phyloP scores from a whole-genome alignment of 2,329 filamentous ascomycete species.

The Lachnellula arida region DNA sequence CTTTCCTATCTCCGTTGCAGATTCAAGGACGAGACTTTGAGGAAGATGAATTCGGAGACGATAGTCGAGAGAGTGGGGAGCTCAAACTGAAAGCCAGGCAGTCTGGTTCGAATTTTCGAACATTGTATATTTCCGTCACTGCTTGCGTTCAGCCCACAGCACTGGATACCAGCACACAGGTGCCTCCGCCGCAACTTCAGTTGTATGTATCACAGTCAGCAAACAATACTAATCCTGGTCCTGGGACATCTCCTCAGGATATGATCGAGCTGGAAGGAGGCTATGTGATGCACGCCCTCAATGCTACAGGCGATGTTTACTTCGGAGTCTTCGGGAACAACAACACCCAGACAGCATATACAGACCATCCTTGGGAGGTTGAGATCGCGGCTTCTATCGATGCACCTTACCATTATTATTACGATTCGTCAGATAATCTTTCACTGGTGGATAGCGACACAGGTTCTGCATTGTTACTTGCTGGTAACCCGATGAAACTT shows the following conservation, averaged over 20 bases:
- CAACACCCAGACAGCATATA: constrained; percentile 40
- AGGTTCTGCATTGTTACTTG: constrained; percentile 72
- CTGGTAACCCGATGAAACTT: constrained; percentile 61
- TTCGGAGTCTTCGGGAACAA: constrained; percentile 71
- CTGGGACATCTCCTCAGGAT: constrained; percentile 32
- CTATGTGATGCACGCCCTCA: constrained; percentile 49
- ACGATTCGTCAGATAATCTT: constrained; percentile 44
- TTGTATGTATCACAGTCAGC: constrained; percentile 69
- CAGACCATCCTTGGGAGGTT: constrained; percentile 65
- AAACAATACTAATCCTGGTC: constrained; percentile 62
- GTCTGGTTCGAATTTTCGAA: constrained; percentile 15
- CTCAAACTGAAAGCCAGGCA: constrained; percentile 16
- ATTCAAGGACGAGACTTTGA: constrained; percentile 17
- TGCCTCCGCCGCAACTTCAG: constrained; percentile 64
- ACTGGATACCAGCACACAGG: constrained; percentile 17
- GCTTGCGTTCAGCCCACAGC: constrained; percentile 70
- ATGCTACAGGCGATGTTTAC: constrained; percentile 64
- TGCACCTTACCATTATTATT: constrained; percentile 64
- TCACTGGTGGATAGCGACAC: constrained; percentile 83
- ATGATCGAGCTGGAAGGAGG: constrained; percentile 23
- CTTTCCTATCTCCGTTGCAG: constrained; percentile 32
- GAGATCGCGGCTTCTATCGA: constrained; percentile 81
- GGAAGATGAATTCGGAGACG: constrained; percentile 1
- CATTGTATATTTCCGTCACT: constrained; percentile 76
- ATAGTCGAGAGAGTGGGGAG: constrained; percentile 5